Evolutionary conservation across 1,284 basidiomycete genomes (phyloP).

Genomic region (Heterobasidion occidentale): DNA sequence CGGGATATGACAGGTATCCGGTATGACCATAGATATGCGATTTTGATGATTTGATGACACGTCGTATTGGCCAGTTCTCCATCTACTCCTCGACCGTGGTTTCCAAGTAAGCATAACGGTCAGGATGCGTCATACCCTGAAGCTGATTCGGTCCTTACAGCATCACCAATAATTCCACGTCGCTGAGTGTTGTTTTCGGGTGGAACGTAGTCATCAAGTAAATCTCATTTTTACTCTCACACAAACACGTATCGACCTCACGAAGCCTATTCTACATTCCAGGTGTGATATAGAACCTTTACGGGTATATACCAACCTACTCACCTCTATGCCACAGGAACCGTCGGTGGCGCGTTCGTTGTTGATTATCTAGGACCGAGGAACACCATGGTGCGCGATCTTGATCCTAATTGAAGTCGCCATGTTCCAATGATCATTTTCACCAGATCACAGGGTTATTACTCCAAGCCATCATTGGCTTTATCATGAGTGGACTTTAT

Average conservation of each 20-base stretch:
- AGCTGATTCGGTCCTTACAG: constrained; percentile 21
- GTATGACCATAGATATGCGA: constrained; percentile 27
- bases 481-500: constrained; percentile 83
- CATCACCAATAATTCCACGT: constrained; percentile 45
- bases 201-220: constrained; percentile 78
- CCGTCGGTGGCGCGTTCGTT: constrained; percentile 70
- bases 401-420: neutral
- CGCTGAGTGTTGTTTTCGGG: constrained; percentile 58
- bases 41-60: neutral
- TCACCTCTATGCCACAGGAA: constrained; percentile 34
- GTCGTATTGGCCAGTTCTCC: constrained; percentile 47
- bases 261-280: constrained; percentile 71
- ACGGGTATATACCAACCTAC: neutral
- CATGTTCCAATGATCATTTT: neutral
- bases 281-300: neutral
- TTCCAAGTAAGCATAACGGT: constrained; percentile 33
- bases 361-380: constrained; percentile 73
- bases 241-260: neutral
- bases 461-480: constrained; percentile 66
- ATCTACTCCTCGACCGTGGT: constrained; percentile 81
- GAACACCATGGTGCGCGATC: constrained; percentile 54
- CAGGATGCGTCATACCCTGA: neutral
- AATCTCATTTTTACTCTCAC: neutral
- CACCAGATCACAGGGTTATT: constrained; percentile 61
- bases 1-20: constrained; percentile 39